Evolutionary conservation across 2,329 filamentous ascomycete species (phyloP), one percentile per base, ranked within the genome.

Genomic region (Botrytis fragariae): DNA sequence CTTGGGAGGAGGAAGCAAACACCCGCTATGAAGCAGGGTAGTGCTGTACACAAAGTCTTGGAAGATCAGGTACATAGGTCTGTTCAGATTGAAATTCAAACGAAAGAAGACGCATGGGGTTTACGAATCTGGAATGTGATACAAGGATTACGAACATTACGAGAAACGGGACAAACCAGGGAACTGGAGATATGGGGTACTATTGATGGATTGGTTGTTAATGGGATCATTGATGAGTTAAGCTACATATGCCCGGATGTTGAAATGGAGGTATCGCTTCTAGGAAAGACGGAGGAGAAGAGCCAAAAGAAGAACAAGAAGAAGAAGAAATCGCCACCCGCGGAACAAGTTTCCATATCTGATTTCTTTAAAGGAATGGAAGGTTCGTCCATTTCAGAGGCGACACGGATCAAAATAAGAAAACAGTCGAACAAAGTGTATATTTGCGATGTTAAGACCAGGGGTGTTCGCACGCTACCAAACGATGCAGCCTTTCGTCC

Each of bases 121-220:
- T 82, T 98, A 74, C 87, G 90, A 74, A 86, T 98, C 64, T 98
- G 95, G 94, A 98, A 98, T 81, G 86, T 96, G 16, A 92, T 98
- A 48, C 93, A 97, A 79, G 94, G 95, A 0, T 80, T 98, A 68
- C 88, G 93, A 29, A 93, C 90, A 1, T 83, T 95, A 71, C 86
- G 91, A 8, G 88, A 92, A 20, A 90, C 86, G 1, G 93, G 93
- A 5, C 84, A 91, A 73, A 94, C 93, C 3, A 86, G 93, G 29
- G 93, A 95, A 82, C 81, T 95, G 39, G 91, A 94, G 78, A 87
- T 98, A 5, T 98, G 95, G 94, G 96, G 95, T 0, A 83, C 92
- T 20, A 82, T 98, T 2, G 90, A 96, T 73, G 94, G 92, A 1
- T 89, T 97, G 78, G 85, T 98, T 35, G 90, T 98, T 74, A 96